phyloP scores from a whole-genome alignment of 2,329 filamentous ascomycete genomes.

The Acrocalymma vagum region DNA sequence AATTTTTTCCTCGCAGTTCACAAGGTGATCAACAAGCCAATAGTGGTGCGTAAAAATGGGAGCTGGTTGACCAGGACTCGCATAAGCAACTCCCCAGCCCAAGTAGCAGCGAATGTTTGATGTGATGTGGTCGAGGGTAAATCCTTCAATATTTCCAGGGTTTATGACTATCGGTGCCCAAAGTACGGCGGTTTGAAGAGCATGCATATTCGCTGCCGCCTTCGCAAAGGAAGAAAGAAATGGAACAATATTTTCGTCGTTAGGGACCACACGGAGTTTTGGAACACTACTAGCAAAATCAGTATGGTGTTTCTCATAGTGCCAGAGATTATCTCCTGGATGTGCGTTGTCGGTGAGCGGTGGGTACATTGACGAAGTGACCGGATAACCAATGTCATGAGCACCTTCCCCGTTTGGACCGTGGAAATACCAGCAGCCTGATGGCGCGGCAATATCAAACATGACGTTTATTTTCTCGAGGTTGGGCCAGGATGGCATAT shows the following conservation, averaged over 20 bases:
- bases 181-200: conserved; percentile 14
- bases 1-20: no score
- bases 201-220: conserved; percentile 19
- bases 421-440: conserved; percentile 24
- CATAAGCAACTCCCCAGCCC: conserved; percentile 13
- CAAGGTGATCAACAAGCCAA: no score
- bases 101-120: no score
- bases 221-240: conserved; percentile 25
- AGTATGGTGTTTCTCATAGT: no score
- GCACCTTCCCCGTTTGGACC: conserved; percentile 19
- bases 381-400: neutral
- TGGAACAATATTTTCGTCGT: conserved; percentile 10
- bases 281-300: no score
- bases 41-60: no score
- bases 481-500: conserved; percentile 20
- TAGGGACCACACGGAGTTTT: conserved; percentile 19
- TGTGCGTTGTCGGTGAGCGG: no score
- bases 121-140: no score
- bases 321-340: no score
- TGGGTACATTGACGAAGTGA: conserved; percentile 17
- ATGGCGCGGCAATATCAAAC: conserved; percentile 21
- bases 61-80: no score
- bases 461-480: conserved; percentile 20
- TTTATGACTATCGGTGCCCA: no score
- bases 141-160: no score